phyloP scores from a whole-genome alignment of 75 land plant species.

The Cunninghamia lanceolata region DNA sequence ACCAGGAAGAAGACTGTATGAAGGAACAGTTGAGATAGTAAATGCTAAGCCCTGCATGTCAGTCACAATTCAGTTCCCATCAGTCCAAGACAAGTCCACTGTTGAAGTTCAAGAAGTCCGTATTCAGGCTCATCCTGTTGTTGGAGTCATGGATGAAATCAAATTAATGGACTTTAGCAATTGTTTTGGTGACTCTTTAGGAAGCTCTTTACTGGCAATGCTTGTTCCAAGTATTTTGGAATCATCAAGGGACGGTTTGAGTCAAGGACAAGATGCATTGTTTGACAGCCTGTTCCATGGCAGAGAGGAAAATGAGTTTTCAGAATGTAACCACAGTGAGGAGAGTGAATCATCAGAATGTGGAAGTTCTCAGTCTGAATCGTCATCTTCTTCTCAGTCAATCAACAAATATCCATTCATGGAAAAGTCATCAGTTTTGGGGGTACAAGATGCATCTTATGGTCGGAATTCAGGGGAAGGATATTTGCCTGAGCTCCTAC shows the following conservation, averaged over 20 bases:
- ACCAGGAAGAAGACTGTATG: background rate
- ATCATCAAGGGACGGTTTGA: background rate
- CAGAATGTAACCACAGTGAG: constrained; percentile 1
- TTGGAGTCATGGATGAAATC: background rate
- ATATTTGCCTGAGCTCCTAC: background rate
- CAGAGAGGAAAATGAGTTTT: constrained; percentile 2
- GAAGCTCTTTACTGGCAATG: constrained; percentile 5
- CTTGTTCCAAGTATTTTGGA: constrained; percentile 9
- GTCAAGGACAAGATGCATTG: background rate
- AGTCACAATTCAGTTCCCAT: constrained; percentile 1
- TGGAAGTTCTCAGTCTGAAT: background rate
- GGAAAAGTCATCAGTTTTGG: background rate
- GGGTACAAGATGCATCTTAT: background rate
- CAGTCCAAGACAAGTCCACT: background rate
- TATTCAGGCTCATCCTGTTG: background rate
- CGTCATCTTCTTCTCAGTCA: constrained; percentile 2
- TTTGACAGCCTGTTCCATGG: constrained; percentile 1
- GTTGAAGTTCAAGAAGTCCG: constrained; percentile 4
- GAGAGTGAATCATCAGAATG: constrained; percentile 2
- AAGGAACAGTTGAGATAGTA: constrained; percentile 8
- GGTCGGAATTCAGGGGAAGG: background rate
- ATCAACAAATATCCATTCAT: background rate
- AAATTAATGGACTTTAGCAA: background rate
- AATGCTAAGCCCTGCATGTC: constrained; percentile 7
- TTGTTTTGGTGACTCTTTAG: background rate